These are phyloP conservation scores for Debaryomyces hansenii DNA, from an alignment of 805 yeast genomes.

Conservation along the genomic window DNA sequence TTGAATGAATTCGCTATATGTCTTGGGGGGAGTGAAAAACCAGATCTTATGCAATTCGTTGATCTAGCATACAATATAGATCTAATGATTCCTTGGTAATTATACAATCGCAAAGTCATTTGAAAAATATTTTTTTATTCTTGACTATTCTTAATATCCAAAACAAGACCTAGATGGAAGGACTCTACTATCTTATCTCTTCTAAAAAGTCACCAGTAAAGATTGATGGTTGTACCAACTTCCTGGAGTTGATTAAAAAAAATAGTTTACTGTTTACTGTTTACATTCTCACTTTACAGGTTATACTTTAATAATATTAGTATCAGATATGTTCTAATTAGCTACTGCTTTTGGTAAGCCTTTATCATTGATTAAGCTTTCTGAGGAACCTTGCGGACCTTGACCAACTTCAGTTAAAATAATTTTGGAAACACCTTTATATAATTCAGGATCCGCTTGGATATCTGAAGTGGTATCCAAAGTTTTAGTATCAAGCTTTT, in stretches of 20 bases:
- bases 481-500: constrained; percentile 20
- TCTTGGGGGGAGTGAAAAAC: not conserved
- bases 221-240: too few relatives aligned
- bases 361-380: constrained; percentile 53
- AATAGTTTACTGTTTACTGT: too few relatives aligned
- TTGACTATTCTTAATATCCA: too few relatives aligned
- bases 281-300: not conserved
- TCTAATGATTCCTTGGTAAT: not conserved
- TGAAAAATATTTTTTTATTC: too few relatives aligned
- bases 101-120: not conserved
- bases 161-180: too few relatives aligned
- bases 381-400: constrained; percentile 71
- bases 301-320: not conserved
- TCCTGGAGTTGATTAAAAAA: too few relatives aligned
- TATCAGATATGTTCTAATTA: not conserved
- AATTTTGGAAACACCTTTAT: constrained; percentile 75
- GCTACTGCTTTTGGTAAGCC: constrained; percentile 56
- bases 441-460: constrained; percentile 50
- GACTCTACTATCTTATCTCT: too few relatives aligned
- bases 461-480: constrained; percentile 25
- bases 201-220: too few relatives aligned
- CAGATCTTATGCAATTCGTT: not conserved
- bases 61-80: not conserved
- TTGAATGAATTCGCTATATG: not conserved
- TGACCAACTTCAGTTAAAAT: constrained; percentile 85